Evolutionary conservation across 208 protist species (phyloP), one percentile per base, ranked within the genome.

Genomic region (Wallacemonas sp.): DNA sequence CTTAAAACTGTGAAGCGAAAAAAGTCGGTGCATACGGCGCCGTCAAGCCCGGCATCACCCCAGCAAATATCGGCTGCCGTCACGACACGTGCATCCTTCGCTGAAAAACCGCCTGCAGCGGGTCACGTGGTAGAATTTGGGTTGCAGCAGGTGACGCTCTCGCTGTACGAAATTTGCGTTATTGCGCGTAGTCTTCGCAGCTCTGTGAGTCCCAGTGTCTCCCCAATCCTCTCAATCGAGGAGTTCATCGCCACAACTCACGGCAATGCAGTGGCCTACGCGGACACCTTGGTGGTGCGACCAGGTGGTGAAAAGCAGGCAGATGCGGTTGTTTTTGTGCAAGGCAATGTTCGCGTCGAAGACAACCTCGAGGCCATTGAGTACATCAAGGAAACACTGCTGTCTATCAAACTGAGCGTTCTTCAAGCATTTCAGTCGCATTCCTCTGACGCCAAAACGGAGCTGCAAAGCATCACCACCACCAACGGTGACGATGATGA

Each of bases 291-390:
- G 4, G 30, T 14, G 14, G 17, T 58, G 11, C 8, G 30, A 3
- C 32, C 52, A 19, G 52, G 52, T 39, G 52, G 52, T 4, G 5
- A 39, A 39, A 58, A 38, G 26, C 6, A 30, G 14, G 14, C 32
- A n/a, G 41, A 63, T 24, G 33, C 39, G 9, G 26, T 49, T 29
- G 27, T 48, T 17, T 48, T 63, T 27, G 38, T 63, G 2, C 39
- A 63, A 47, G 39, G 38, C 4, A 48, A 63, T 29, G 14, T 49
- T 63, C 41, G 57, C 26, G 29, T 58, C 4, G 52, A 58, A 21
- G 29, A 46, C 47, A 71, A 75, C 47, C 57, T 75, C 44, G 70
- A 75, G 19, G 70, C 38, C n/a, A 56, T 69, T 16, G 70, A 67
- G 57, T 33, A 36, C 47, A 30, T 75, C 32, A 75, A 75, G 34